A percentile compares a stretch with the other conserved stretches of the same genome.
Conservation (phyloP, 2,329 filamentous ascomycete species). For the Diaporthe citri region DNA sequence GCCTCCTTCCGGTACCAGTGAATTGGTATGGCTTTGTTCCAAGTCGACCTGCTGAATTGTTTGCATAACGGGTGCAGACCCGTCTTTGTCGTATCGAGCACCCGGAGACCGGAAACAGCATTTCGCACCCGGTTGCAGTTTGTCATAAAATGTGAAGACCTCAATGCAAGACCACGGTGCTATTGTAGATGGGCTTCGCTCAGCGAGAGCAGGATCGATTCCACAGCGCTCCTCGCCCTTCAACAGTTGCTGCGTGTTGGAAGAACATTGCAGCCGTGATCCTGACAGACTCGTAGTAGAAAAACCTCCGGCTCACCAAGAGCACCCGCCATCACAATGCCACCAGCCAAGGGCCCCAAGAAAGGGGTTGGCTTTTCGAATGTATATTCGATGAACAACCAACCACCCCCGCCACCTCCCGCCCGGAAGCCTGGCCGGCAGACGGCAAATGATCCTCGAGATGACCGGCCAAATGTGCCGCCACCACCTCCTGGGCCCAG, state of each 20-base stretch:
- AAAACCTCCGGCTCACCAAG: neutral
- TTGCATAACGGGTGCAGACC: constrained; percentile 4
- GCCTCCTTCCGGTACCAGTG: neutral
- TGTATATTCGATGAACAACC: neutral
- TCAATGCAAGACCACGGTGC: neutral
- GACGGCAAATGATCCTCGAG: neutral
- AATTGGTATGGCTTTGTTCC: neutral
- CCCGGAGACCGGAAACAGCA: neutral
- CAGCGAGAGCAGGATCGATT: neutral
- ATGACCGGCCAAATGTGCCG: neutral
- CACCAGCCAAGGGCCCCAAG: too few relatives aligned
- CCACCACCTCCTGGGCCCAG: neutral
- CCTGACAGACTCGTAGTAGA: neutral
- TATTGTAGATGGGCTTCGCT: neutral
- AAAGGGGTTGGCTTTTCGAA: neutral
- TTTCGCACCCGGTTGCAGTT: neutral
- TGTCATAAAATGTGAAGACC: neutral
- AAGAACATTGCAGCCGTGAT: neutral
- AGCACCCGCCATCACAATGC: neutral
- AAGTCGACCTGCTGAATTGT: neutral
- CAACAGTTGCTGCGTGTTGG: neutral
- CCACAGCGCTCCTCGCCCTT: neutral
- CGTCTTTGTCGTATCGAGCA: neutral
- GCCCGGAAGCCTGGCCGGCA: neutral
- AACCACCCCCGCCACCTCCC: neutral